A percentile compares a stretch with the other conserved stretches of the same genome.
phyloP scores from a whole-genome alignment of 2,329 filamentous ascomycete species.

The Ophiostoma australiae region DNA sequence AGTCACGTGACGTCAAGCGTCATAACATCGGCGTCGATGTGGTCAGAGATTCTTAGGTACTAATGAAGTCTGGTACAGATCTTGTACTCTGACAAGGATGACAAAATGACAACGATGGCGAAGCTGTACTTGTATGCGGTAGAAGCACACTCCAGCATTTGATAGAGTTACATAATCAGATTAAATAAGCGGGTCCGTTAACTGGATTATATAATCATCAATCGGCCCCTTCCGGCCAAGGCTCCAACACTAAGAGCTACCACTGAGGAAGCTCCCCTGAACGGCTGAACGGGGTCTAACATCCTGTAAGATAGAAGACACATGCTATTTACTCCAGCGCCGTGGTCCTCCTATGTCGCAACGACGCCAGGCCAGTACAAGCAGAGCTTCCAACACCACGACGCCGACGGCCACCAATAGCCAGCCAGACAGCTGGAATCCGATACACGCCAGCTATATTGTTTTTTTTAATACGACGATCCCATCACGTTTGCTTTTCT shows the following conservation, averaged over 20 bases:
- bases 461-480: no score
- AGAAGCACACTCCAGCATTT: neutral
- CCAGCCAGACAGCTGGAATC: neutral
- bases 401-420: neutral
- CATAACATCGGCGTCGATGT: neutral
- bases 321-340: conserved; percentile 11
- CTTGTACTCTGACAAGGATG: neutral
- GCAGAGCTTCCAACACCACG: neutral
- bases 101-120: neutral
- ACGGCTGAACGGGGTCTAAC: neutral
- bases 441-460: neutral
- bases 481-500: neutral
- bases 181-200: neutral
- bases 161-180: conserved; percentile 8
- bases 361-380: neutral
- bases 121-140: neutral
- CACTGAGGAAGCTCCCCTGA: conserved; percentile 16
- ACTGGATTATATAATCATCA: neutral
- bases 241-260: neutral
- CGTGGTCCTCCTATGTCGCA: conserved; percentile 7
- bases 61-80: no score
- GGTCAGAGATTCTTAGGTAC: neutral
- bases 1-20: neutral
- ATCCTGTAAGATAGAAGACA: conserved; percentile 16
- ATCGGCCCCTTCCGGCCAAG: conserved; percentile 8